Conservation (phyloP, 306 rosid genomes). For the Dalbergia oliveri region DNA sequence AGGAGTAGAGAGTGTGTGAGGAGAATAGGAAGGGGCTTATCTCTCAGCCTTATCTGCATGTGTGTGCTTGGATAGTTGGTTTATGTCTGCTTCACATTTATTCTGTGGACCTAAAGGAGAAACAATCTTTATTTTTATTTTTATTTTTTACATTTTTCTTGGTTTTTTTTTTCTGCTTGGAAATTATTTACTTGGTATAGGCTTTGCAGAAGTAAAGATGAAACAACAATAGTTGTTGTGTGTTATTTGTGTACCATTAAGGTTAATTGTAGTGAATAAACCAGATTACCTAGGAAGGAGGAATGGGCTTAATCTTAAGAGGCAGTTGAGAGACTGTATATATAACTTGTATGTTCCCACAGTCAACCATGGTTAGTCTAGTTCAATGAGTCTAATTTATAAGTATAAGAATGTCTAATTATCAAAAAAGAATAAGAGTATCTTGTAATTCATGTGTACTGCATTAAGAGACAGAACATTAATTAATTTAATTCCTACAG, state of each 20-base stretch:
- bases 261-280: no score
- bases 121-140: neutral
- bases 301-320: no score
- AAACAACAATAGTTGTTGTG: neutral
- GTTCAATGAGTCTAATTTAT: no score
- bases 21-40: conserved; percentile 48
- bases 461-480: neutral
- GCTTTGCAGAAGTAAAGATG: neutral
- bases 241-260: neutral
- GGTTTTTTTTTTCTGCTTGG: neutral
- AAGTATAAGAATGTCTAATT: no score
- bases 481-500: neutral
- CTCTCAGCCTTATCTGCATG: conserved; percentile 66
- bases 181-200: neutral
- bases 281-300: no score
- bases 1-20: conserved; percentile 28
- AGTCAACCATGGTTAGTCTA: no score
- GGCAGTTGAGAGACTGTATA: neutral
- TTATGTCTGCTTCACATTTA: conserved; percentile 48
- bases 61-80: conserved; percentile 48
- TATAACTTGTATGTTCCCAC: no score
- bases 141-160: conserved; percentile 35
- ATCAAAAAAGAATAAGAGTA: no score
- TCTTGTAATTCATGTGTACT: neutral
- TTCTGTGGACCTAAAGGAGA: conserved; percentile 51